These are phyloP conservation scores for Teunomyces atbi DNA, from an alignment of 805 yeast genomes.

Conservation along the genomic window DNA sequence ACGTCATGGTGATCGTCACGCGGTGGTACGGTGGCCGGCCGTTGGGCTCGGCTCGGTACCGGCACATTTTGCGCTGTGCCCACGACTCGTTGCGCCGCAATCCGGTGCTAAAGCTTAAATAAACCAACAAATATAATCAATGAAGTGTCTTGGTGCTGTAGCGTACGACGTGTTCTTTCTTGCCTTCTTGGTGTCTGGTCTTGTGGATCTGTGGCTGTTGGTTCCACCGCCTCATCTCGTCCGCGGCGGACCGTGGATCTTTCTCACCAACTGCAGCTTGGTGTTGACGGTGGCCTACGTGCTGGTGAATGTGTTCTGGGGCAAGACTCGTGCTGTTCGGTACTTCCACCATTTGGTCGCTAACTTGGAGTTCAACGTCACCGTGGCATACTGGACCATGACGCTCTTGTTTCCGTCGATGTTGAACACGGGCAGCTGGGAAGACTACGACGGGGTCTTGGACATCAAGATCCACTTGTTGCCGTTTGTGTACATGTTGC, in stretches of 20 bases:
- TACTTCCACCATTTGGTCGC: slow-evolving; percentile 11
- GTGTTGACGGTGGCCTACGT: slow-evolving; percentile 7
- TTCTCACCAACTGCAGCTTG: slow-evolving; percentile 22
- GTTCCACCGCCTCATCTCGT: slow-evolving; percentile 18
- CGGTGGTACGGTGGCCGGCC: slow-evolving; percentile 84
- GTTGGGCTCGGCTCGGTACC: slow-evolving; percentile 67
- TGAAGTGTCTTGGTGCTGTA: background rate
- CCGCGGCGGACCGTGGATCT: slow-evolving; percentile 23
- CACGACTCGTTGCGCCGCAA: slow-evolving; percentile 42
- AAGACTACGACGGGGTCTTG: slow-evolving; percentile 14
- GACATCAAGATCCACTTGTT: slow-evolving; percentile 26
- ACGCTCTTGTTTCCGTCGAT: slow-evolving; percentile 13
- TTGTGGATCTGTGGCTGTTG: slow-evolving; percentile 13
- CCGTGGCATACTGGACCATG: slow-evolving; percentile 23
- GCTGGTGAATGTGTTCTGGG: slow-evolving; percentile 1
- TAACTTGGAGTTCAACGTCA: slow-evolving; percentile 23
- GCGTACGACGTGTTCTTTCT: background rate
- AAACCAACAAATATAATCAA: background rate
- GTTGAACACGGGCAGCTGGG: slow-evolving; percentile 13
- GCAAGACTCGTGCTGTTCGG: background rate
- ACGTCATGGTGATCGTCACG: slow-evolving; percentile 65
- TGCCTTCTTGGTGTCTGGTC: slow-evolving; percentile 10
- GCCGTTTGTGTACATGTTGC: slow-evolving; percentile 21
- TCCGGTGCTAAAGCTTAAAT: background rate
- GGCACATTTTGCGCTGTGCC: slow-evolving; percentile 60